Conservation (phyloP, 352 stramenopile genomes). For the Phytophthora constricta region DNA sequence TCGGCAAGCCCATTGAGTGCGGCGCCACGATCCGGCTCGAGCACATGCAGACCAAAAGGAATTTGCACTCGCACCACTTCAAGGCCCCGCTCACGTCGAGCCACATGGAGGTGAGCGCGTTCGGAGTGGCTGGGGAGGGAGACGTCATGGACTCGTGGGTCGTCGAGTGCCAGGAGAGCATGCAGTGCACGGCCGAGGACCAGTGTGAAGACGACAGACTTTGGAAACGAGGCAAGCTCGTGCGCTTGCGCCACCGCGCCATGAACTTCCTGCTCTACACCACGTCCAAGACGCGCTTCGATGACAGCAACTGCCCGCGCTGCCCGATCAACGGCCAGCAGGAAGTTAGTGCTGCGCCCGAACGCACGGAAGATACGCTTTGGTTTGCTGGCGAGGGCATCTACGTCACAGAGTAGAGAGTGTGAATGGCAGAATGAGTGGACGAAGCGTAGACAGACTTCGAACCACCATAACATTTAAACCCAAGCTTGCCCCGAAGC, state of each 20-base stretch:
- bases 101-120: conserved; percentile 79
- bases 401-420: conserved; percentile 65
- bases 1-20: conserved; percentile 67
- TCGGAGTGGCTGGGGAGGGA: conserved; percentile 81
- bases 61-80: conserved; percentile 82
- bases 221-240: conserved; percentile 81
- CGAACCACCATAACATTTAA: conserved; percentile 37
- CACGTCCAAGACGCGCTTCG: conserved; percentile 57
- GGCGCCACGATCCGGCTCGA: conserved; percentile 74
- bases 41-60: conserved; percentile 77
- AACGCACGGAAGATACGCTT: conserved; percentile 56
- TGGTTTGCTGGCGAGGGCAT: conserved; percentile 88
- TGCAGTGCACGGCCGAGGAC: conserved; percentile 73
- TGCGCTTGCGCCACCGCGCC: conserved; percentile 63
- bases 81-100: conserved; percentile 64
- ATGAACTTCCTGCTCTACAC: conserved; percentile 67
- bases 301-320: conserved; percentile 81
- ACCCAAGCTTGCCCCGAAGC: conserved; percentile 13
- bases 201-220: conserved; percentile 75
- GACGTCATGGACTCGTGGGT: conserved; percentile 76
- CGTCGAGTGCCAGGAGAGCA: conserved; percentile 74
- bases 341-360: conserved; percentile 72
- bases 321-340: conserved; percentile 90
- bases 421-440: not conserved
- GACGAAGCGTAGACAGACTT: conserved; percentile 19